phyloP scores from a whole-genome alignment of 768 basidiomycete genomes.

The Leccinum rimulosum region DNA sequence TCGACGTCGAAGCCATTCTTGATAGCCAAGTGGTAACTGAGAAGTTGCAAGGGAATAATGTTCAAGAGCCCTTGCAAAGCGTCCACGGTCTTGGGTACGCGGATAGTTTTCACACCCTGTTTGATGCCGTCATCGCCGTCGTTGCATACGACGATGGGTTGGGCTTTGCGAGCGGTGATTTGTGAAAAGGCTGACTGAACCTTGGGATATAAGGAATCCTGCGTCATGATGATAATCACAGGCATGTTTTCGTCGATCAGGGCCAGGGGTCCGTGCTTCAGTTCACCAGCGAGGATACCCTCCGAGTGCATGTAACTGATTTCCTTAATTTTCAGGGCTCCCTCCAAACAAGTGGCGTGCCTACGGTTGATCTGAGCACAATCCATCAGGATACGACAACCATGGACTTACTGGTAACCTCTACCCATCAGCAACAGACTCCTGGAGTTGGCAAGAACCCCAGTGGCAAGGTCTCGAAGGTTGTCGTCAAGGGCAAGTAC shows the following conservation, averaged over 20 bases:
- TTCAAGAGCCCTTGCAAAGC: slow-evolving; percentile 94
- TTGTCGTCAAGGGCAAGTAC: slow-evolving; percentile 77
- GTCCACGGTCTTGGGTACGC: slow-evolving; percentile 93
- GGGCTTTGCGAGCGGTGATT: slow-evolving; percentile 96
- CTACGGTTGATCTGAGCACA: slow-evolving; percentile 31
- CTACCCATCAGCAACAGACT: slow-evolving; percentile 95
- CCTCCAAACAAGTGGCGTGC: slow-evolving; percentile 96
- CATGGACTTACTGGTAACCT: slow-evolving; percentile 82
- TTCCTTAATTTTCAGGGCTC: slow-evolving; percentile 99
- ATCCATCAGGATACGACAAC: too few relatives aligned
- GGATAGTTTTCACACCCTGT: slow-evolving; percentile 78
- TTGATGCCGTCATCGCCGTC: slow-evolving; percentile 84
- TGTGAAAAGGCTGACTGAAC: slow-evolving; percentile 95
- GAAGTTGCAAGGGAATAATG: slow-evolving; percentile 92
- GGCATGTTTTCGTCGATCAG: slow-evolving; percentile 98
- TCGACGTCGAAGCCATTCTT: slow-evolving; percentile 97
- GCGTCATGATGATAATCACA: slow-evolving; percentile 99
- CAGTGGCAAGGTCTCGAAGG: slow-evolving; percentile 81
- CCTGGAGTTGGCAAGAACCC: slow-evolving; percentile 72
- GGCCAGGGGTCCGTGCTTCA: slow-evolving; percentile 98
- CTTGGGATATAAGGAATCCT: slow-evolving; percentile 97
- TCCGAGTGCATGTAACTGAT: slow-evolving; percentile 70
- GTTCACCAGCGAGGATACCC: slow-evolving; percentile 95
- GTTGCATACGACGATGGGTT: slow-evolving; percentile 93
- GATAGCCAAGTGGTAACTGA: slow-evolving; percentile 95